Base-by-base conservation (phyloP, 805 yeast genomes). In the Myxozyma melibiosi region DNA sequence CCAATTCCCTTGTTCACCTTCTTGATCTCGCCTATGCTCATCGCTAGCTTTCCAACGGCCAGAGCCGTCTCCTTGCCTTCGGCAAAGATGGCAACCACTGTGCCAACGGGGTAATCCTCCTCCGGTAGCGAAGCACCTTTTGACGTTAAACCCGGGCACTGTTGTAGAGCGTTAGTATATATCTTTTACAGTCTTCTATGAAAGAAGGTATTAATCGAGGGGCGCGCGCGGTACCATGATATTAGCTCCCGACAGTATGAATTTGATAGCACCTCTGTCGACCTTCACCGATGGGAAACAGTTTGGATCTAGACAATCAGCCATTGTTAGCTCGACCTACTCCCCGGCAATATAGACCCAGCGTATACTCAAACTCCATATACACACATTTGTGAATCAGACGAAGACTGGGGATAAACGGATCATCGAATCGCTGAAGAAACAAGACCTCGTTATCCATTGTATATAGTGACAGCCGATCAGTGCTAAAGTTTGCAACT, bases 201-300 rank as follows among this genome's bases (percentile, higher is more conserved):
- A 11, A 25, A n/a, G 38, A 24, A 16, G 18, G 37, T 33, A 44
- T 38, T 30, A 16, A 51, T 43, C 14, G 7, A 11, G 13, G 18
- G 14, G 22, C 16, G 16, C 11, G 11, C 58, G n/a, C n/a, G n/a
- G 18, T 43, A 97, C 91, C 98, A 91, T 91, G 68, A 91, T 88
- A 68, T 91, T 91, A 28, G 97, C 97, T 55, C 97, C 98, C 3
- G 96, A 86, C n/a, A 91, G 75, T 25, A 91, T 94, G 68, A 91
- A 91, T 73, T 91, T 91, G 71, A 91, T 91, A 50, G 98, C 98
- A 56, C 98, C 98, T 70, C 97, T 80, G 68, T 91, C 98, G 11
- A 92, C 97, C 69, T 84, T 88, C 42, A 91, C 95, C 34, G 81
- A 75, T 22, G 97, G 97, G 74, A 91, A 91, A 35, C 85, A 82